phyloP scores from a whole-genome alignment of 78 protist species.

The Dictyostelium citrinum region DNA sequence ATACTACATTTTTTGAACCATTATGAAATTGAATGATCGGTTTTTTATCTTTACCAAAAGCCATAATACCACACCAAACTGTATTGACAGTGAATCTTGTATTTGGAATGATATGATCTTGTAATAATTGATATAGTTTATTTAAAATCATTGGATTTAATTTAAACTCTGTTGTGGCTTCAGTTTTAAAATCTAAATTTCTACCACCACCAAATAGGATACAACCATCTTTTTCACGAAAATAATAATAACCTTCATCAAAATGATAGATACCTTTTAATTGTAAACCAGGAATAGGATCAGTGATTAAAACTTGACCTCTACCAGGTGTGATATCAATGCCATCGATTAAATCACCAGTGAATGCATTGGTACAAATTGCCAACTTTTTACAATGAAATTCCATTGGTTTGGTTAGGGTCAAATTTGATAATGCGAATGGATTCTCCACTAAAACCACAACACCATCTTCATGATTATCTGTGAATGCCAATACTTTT shows the following conservation, averaged over 20 bases:
- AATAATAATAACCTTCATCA: constrained; percentile 38
- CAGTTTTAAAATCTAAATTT: constrained; percentile 29
- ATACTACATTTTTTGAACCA: neutral
- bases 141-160: constrained; percentile 2
- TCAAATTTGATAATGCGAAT: neutral
- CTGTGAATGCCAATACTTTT: neutral
- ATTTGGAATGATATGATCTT: neutral
- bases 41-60: constrained; percentile 27
- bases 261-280: constrained; percentile 39
- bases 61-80: constrained; percentile 40
- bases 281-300: neutral
- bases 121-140: neutral
- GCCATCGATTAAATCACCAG: neutral
- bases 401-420: neutral
- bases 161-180: constrained; percentile 6
- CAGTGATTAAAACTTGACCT: constrained; percentile 11
- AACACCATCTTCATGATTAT: neutral
- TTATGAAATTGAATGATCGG: constrained; percentile 14
- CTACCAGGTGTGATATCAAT: constrained; percentile 28
- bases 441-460: neutral
- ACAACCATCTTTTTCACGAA: constrained; percentile 17
- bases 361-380: constrained; percentile 48
- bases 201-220: constrained; percentile 54
- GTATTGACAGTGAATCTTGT: neutral
- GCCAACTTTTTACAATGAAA: neutral